These are phyloP conservation scores for Helianthus annuus DNA, from an alignment of 129 eudicot genomes.

Conservation along the genomic window HanXRQr2.0-SUNRISE NC_035444.2:108181925-108182424, in stretches of 20 bases:
- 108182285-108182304: background rate
- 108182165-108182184: conserved; percentile 1
- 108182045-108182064: conserved; percentile 4
- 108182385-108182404: too few species aligned
- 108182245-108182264: conserved; percentile 89
- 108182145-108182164: conserved; percentile 3
- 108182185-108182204: background rate
- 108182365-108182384: too few species aligned
- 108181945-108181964: conserved; percentile 70
- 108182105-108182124: conserved; percentile 93
- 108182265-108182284: conserved; percentile 55
- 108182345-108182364: too few species aligned
- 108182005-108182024: background rate
- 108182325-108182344: too few species aligned
- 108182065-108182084: conserved; percentile 48
- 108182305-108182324: too few species aligned
- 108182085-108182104: conserved; percentile 88
- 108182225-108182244: conserved; percentile 92
- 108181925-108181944: conserved; percentile 44
- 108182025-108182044: background rate
- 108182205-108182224: conserved; percentile 80
- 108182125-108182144: conserved; percentile 85
- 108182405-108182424: too few species aligned
- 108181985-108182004: conserved; percentile 57
- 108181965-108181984: conserved; percentile 59